Evolutionary conservation across 2,329 filamentous ascomycete genomes (phyloP).

Genomic region (Akanthomyces dipterigenus): DNA sequence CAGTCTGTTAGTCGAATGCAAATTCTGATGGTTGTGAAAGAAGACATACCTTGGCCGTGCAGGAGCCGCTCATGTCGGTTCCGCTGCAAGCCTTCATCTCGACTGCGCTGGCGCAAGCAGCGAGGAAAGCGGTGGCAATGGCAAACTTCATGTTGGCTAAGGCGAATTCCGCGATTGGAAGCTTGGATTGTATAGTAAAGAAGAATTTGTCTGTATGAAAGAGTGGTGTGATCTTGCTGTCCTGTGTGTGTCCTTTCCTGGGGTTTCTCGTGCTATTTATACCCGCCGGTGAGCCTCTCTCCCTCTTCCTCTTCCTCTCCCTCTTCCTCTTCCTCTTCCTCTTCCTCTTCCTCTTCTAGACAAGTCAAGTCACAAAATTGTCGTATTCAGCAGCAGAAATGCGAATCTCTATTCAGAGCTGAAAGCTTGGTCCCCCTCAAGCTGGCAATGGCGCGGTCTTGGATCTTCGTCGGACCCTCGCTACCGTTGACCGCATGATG

Average conservation of each 20-base stretch:
- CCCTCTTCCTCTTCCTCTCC: neutral
- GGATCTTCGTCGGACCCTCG: neutral
- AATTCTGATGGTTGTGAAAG: neutral
- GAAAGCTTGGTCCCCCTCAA: neutral
- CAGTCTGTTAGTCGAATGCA: neutral
- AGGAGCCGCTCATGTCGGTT: constrained; percentile 10
- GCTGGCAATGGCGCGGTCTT: neutral
- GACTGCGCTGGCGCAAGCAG: constrained; percentile 8
- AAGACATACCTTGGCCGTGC: constrained; percentile 5
- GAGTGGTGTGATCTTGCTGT: neutral
- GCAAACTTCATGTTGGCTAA: constrained; percentile 2
- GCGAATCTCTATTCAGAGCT: neutral
- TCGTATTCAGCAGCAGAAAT: neutral
- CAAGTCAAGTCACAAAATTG: neutral
- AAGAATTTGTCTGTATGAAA: neutral
- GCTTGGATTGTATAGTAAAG: neutral
- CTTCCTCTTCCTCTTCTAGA: too few relatives aligned
- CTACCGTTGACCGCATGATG: neutral
- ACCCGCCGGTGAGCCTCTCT: neutral
- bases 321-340: neutral
- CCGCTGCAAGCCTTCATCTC: constrained; percentile 12
- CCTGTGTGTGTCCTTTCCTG: neutral
- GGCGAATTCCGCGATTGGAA: too few relatives aligned
- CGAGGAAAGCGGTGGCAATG: constrained; percentile 6
- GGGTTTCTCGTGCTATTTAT: neutral